These are phyloP conservation scores for Monilinia polystroma DNA, from an alignment of 2,329 filamentous ascomycete genomes.

Conservation along the genomic window DNA sequence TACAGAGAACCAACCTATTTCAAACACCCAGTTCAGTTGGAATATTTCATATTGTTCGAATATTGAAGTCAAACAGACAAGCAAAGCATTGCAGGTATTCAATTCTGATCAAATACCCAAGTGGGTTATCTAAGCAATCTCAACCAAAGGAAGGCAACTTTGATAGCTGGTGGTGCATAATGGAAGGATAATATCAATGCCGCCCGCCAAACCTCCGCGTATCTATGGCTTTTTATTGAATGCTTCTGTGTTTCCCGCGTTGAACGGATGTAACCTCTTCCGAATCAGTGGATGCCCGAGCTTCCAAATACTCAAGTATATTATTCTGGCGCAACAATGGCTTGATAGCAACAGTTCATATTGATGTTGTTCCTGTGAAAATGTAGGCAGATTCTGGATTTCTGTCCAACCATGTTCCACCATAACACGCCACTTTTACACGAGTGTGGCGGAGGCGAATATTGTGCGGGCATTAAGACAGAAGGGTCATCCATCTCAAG, in stretches of 20 bases:
- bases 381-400: too few relatives aligned
- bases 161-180: background rate
- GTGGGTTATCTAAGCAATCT: background rate
- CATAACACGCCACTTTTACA: background rate
- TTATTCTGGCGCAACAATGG: too few relatives aligned
- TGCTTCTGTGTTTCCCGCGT: background rate
- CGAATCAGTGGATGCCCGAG: background rate
- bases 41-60: background rate
- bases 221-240: background rate
- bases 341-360: too few relatives aligned
- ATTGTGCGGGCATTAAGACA: background rate
- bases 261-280: background rate
- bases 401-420: background rate
- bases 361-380: background rate
- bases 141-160: background rate
- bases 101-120: background rate
- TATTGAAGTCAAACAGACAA: background rate
- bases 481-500: background rate
- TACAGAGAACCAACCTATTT: background rate
- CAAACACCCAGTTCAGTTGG: background rate
- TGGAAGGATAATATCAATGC: background rate
- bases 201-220: background rate
- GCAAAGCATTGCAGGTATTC: background rate
- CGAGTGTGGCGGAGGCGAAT: background rate
- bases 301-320: background rate